These are phyloP conservation scores for Hordeum marinum DNA, from an alignment of 176 grass and related monocot species.

Conservation along the genomic window DNA sequence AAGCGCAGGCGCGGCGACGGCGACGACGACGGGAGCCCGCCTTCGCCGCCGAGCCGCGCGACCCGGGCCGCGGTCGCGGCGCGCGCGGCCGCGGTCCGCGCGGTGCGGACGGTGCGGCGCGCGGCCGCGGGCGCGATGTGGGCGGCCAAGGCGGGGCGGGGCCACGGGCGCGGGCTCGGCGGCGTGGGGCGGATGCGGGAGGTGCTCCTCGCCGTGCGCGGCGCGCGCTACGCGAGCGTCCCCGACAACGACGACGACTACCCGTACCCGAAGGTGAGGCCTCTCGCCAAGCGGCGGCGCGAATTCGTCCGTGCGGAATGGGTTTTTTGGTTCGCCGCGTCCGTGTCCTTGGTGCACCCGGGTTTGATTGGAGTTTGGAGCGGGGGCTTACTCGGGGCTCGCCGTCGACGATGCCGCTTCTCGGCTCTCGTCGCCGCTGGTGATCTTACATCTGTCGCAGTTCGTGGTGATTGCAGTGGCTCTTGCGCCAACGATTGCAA, in stretches of 20 bases:
- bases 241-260: not conserved
- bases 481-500: not conserved
- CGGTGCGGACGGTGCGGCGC: not conserved
- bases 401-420: not conserved
- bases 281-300: not conserved
- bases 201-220: conserved; percentile 7
- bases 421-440: not conserved
- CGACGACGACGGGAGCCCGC: not conserved
- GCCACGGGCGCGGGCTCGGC: not conserved
- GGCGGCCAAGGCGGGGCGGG: not conserved
- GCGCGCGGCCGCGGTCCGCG: not conserved
- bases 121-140: conserved; percentile 25
- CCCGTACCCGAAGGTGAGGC: conserved; percentile 18
- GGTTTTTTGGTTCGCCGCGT: not conserved
- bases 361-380: not conserved
- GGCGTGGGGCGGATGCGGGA: not conserved
- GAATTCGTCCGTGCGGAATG: not conserved
- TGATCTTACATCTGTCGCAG: not conserved
- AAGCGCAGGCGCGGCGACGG: conserved; percentile 19
- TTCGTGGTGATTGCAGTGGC: not conserved
- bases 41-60: not conserved
- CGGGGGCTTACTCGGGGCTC: not conserved
- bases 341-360: not conserved
- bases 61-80: not conserved
- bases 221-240: not conserved